phyloP scores from a whole-genome alignment of 192 early-diverging fungal genomes.

The Allomyces arbusculus region DNA sequence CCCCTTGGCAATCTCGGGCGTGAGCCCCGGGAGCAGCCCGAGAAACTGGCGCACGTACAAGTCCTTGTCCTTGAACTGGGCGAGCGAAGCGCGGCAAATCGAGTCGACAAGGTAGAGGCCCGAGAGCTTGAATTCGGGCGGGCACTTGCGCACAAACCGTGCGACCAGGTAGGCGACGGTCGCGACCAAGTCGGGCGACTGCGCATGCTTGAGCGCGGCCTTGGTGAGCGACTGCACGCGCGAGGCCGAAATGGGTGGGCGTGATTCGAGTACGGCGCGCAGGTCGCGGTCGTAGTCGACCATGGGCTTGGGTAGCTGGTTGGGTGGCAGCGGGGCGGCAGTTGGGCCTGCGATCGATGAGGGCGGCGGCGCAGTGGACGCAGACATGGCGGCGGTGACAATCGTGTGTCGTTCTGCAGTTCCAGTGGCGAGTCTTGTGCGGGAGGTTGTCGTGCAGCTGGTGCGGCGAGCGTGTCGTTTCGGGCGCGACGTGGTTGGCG shows the following conservation, averaged over 20 bases:
- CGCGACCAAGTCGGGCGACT: constrained; percentile 5
- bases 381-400: too few relatives aligned
- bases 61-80: neutral
- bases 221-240: constrained; percentile 25
- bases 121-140: constrained; percentile 23
- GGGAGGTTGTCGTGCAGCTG: too few relatives aligned
- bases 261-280: too few relatives aligned
- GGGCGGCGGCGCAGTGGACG: too few relatives aligned
- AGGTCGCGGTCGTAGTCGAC: too few relatives aligned
- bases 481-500: too few relatives aligned
- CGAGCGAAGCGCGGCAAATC: constrained; percentile 12
- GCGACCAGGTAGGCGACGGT: constrained; percentile 23
- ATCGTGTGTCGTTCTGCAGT: too few relatives aligned
- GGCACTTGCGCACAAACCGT: constrained; percentile 20
- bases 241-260: constrained; percentile 23
- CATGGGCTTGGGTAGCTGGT: too few relatives aligned
- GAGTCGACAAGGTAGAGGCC: constrained; percentile 31
- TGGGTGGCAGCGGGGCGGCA: too few relatives aligned
- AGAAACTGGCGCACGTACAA: neutral
- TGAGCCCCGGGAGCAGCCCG: neutral
- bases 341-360: too few relatives aligned
- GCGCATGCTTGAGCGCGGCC: constrained; percentile 21
- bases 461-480: too few relatives aligned
- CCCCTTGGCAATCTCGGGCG: neutral
- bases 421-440: too few relatives aligned